phyloP scores from a whole-genome alignment of 2,329 filamentous ascomycete species.

The Penicillium vulpinum region DNA sequence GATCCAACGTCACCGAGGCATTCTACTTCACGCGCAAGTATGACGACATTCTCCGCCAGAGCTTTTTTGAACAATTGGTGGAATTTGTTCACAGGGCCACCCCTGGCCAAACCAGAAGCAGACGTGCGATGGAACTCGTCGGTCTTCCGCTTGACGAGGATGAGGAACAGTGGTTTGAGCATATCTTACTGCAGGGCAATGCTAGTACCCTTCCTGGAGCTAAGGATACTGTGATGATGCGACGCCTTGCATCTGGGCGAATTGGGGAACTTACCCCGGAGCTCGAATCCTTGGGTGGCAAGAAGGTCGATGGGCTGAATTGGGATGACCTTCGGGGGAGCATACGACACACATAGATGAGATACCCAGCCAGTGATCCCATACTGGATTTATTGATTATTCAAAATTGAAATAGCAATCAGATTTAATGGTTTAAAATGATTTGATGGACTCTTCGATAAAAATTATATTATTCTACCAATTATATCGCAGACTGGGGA shows the following conservation, averaged over 20 bases:
- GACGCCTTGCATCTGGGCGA: slow-evolving; percentile 67
- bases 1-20: slow-evolving; percentile 68
- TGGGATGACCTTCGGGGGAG: slow-evolving; percentile 52
- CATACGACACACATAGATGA: slow-evolving; percentile 29
- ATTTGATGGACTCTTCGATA: neutral
- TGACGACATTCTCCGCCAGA: slow-evolving; percentile 60
- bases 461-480: neutral
- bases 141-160: slow-evolving; percentile 68
- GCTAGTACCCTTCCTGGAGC: slow-evolving; percentile 65
- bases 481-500: no score
- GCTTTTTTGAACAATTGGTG: slow-evolving; percentile 68
- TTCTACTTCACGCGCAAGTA: slow-evolving; percentile 71
- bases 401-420: slow-evolving; percentile 6
- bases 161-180: slow-evolving; percentile 74
- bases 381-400: slow-evolving; percentile 10
- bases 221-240: slow-evolving; percentile 73
- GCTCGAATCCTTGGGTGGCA: slow-evolving; percentile 44
- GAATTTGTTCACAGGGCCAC: slow-evolving; percentile 54
- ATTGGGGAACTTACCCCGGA: slow-evolving; percentile 33
- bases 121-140: slow-evolving; percentile 67
- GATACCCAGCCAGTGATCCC: slow-evolving; percentile 15
- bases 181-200: slow-evolving; percentile 64
- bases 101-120: slow-evolving; percentile 46
- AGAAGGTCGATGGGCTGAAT: slow-evolving; percentile 51
- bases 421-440: slow-evolving; percentile 13